Percentiles rank a stretch among this genome's conserved stretches.
Evolutionary conservation across 2,329 filamentous ascomycete genomes (phyloP).

Genomic region (Akanthomyces dipterigenus): DNA sequence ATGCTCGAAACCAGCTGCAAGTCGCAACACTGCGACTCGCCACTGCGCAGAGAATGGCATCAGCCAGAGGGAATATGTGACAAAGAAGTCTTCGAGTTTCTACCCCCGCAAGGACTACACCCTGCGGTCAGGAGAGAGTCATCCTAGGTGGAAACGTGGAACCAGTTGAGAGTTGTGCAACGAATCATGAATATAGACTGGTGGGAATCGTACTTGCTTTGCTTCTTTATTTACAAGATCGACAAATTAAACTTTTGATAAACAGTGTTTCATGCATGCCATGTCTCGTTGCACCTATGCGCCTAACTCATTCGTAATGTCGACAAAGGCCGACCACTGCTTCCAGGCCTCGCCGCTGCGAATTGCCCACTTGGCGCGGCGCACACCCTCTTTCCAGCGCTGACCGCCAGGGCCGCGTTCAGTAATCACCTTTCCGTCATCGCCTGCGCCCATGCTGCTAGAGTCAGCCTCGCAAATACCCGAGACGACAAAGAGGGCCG

Average conservation of each 20-base stretch:
- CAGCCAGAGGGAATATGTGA: neutral
- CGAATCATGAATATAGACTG: neutral
- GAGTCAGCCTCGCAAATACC: slow-evolving; percentile 80
- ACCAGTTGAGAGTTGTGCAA: too few species aligned
- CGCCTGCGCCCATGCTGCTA: slow-evolving; percentile 71
- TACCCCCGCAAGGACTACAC: neutral
- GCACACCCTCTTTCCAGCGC: slow-evolving; percentile 91
- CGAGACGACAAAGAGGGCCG: slow-evolving; percentile 76
- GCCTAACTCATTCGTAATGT: slow-evolving; percentile 60
- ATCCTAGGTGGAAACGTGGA: neutral
- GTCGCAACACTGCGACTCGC: neutral
- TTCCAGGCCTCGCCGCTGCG: slow-evolving; percentile 79
- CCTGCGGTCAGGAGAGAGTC: neutral
- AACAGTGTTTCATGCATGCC: neutral
- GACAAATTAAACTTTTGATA: neutral
- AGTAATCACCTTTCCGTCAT: slow-evolving; percentile 71
- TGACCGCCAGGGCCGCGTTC: slow-evolving; percentile 80
- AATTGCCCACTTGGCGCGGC: slow-evolving; percentile 81
- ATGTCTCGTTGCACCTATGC: neutral
- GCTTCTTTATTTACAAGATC: neutral
- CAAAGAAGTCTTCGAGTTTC: neutral
- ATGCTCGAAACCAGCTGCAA: too few species aligned
- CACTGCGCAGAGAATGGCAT: neutral
- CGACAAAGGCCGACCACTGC: slow-evolving; percentile 77
- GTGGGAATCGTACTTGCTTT: neutral